These are phyloP conservation scores for Nevesoporus exiguus DNA, from an alignment of 768 basidiomycete species.

Conservation along the genomic window DNA sequence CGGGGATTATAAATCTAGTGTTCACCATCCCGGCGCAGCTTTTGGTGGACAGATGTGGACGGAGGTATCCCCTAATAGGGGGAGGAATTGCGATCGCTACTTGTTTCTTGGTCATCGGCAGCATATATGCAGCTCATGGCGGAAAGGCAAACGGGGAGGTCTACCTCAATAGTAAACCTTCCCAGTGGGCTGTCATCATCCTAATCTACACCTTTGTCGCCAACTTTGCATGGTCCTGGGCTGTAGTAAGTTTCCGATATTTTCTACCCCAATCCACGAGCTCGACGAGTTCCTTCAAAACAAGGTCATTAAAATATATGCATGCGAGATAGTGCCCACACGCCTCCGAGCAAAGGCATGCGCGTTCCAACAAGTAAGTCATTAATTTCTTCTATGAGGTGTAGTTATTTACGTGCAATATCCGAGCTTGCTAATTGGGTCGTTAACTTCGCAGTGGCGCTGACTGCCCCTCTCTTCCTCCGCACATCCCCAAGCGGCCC, in stretches of 20 bases:
- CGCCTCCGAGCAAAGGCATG: slow-evolving; percentile 43
- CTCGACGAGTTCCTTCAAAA: not conserved
- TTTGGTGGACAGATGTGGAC: slow-evolving; percentile 39
- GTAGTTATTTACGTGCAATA: slow-evolving; percentile 5
- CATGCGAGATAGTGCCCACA: slow-evolving; percentile 47
- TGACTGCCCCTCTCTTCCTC: slow-evolving; percentile 47
- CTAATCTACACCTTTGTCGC: slow-evolving; percentile 48
- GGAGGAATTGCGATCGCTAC: slow-evolving; percentile 40
- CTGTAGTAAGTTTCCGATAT: slow-evolving; percentile 28
- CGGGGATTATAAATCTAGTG: slow-evolving; percentile 42
- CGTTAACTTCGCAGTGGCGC: slow-evolving; percentile 43
- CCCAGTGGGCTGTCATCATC: slow-evolving; percentile 40
- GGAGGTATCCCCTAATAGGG: slow-evolving; percentile 36
- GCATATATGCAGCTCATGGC: slow-evolving; percentile 41
- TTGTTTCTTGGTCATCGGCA: slow-evolving; percentile 41
- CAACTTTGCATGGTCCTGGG: slow-evolving; percentile 44
- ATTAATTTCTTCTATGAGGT: not conserved
- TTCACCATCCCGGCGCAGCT: slow-evolving; percentile 38
- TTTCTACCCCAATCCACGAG: not conserved
- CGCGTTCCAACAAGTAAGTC: slow-evolving; percentile 42
- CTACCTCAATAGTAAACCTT: slow-evolving; percentile 19
- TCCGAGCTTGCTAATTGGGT: slow-evolving; percentile 25
- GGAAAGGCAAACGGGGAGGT: slow-evolving; percentile 26
- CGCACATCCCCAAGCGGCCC: slow-evolving; percentile 41
- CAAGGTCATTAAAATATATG: slow-evolving; percentile 37